Conservation (phyloP, 225 moss, liverwort and hornwort genomes). For the Climacium dendroides region DNA sequence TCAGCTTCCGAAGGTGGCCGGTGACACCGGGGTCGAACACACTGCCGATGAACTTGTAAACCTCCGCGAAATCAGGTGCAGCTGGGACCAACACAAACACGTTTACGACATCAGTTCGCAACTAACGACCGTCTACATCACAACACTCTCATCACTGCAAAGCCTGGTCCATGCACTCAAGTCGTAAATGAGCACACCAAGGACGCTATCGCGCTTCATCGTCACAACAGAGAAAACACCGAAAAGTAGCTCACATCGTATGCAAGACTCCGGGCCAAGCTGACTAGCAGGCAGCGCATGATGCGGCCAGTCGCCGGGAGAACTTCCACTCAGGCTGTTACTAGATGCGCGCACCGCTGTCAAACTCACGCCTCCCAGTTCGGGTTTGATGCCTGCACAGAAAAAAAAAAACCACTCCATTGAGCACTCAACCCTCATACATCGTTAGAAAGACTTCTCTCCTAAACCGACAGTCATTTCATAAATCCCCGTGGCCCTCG, state of each 20-base stretch:
- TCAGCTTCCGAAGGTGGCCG: slow-evolving; percentile 62
- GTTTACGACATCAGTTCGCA: background rate
- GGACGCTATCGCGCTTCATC: background rate
- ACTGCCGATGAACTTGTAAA: slow-evolving; percentile 95
- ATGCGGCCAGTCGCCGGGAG: slow-evolving; percentile 68
- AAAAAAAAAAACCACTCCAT: background rate
- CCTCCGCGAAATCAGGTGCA: slow-evolving; percentile 87
- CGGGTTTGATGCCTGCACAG: slow-evolving; percentile 24
- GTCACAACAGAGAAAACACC: background rate
- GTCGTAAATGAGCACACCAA: background rate
- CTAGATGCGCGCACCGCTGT: slow-evolving; percentile 46
- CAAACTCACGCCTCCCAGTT: slow-evolving; percentile 21
- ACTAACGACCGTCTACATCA: background rate
- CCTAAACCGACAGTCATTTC: background rate
- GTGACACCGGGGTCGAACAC: slow-evolving; percentile 67
- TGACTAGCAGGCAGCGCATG: slow-evolving; percentile 63
- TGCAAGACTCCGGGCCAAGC: slow-evolving; percentile 48
- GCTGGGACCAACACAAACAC: slow-evolving; percentile 20
- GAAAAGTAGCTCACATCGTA: slow-evolving; percentile 18
- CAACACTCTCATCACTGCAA: background rate
- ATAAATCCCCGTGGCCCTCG: background rate
- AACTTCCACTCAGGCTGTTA: slow-evolving; percentile 82
- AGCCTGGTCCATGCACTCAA: background rate
- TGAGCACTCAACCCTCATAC: background rate
- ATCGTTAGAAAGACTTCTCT: no score